Evolutionary conservation across 495 filamentous ascomycete species (phyloP).

Genomic region (Aspergillus affinis): DNA sequence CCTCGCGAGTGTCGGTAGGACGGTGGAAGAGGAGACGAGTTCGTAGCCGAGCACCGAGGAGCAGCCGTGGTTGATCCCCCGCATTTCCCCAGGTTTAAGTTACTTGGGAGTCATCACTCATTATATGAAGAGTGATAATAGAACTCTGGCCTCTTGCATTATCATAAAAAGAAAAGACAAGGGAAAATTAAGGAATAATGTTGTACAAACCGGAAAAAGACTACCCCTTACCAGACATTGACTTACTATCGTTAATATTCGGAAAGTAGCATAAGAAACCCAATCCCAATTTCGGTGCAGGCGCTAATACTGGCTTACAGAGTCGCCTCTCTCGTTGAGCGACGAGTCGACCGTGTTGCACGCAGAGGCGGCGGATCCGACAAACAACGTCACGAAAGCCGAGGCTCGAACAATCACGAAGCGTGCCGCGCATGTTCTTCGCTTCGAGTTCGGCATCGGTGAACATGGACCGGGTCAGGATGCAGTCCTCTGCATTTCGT

Average conservation of each 20-base stretch:
- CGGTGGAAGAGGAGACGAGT: too few species aligned
- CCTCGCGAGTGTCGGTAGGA: too few species aligned
- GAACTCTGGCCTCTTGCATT: too few species aligned
- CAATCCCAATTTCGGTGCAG: too few species aligned
- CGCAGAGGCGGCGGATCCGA: slow-evolving; percentile 16
- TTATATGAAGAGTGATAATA: too few species aligned
- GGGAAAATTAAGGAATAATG: too few species aligned
- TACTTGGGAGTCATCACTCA: too few species aligned
- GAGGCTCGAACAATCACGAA: slow-evolving; percentile 15
- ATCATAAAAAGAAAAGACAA: too few species aligned
- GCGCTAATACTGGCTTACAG: slow-evolving; percentile 2
- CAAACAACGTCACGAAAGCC: slow-evolving; percentile 17
- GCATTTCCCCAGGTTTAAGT: too few species aligned
- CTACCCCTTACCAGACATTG: slow-evolving; percentile 16
- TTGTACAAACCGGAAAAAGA: slow-evolving; percentile 20
- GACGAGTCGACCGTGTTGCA: slow-evolving; percentile 18
- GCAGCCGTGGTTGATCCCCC: too few species aligned
- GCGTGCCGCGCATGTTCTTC: slow-evolving; percentile 13
- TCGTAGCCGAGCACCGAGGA: too few species aligned
- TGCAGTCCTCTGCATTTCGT: slow-evolving; percentile 17
- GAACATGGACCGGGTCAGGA: slow-evolving; percentile 10
- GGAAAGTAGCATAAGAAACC: too few species aligned
- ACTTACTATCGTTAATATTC: slow-evolving; percentile 17
- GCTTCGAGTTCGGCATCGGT: slow-evolving; percentile 15
- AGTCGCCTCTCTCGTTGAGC: slow-evolving; percentile 10